These are phyloP conservation scores for Balakata baccata DNA, from an alignment of 345 rosid genomes.

Conservation along the genomic window DNA sequence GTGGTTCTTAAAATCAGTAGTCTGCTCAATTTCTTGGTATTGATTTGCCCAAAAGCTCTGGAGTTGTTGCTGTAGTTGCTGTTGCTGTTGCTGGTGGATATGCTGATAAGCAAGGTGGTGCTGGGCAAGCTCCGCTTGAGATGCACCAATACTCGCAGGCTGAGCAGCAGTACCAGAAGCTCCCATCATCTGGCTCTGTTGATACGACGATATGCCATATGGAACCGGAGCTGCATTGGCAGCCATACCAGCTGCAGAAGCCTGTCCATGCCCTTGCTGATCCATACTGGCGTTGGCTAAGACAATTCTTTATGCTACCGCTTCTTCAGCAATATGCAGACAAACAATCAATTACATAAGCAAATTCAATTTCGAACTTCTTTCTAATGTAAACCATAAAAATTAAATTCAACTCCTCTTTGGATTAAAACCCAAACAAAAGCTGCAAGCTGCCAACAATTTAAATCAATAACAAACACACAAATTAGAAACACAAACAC, in stretches of 20 bases:
- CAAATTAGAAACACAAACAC: no score
- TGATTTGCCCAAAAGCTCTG: constrained; percentile 38
- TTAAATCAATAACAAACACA: not conserved
- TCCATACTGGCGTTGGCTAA: constrained; percentile 24
- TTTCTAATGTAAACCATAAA: not conserved
- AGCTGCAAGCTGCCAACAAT: not conserved
- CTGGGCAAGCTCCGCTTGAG: constrained; percentile 30
- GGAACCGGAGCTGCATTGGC: constrained; percentile 27
- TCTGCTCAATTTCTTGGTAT: constrained; percentile 36
- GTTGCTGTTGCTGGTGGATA: constrained; percentile 36
- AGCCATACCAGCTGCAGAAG: constrained; percentile 1
- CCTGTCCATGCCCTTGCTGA: constrained; percentile 32
- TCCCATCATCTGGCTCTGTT: constrained; percentile 32
- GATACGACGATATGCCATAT: constrained; percentile 30
- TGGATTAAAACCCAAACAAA: no score
- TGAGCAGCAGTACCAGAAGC: constrained; percentile 19
- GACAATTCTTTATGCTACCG: not conserved
- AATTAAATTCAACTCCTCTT: not conserved
- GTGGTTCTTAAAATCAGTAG: constrained; percentile 39
- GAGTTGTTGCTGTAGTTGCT: constrained; percentile 38
- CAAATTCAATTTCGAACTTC: not conserved
- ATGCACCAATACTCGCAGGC: constrained; percentile 14
- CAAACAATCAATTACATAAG: not conserved
- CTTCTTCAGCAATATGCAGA: not conserved
- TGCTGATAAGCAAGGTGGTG: constrained; percentile 44